Base-by-base conservation (phyloP, 140 eudicot genomes). In the Bidens hawaiensis region DNA sequence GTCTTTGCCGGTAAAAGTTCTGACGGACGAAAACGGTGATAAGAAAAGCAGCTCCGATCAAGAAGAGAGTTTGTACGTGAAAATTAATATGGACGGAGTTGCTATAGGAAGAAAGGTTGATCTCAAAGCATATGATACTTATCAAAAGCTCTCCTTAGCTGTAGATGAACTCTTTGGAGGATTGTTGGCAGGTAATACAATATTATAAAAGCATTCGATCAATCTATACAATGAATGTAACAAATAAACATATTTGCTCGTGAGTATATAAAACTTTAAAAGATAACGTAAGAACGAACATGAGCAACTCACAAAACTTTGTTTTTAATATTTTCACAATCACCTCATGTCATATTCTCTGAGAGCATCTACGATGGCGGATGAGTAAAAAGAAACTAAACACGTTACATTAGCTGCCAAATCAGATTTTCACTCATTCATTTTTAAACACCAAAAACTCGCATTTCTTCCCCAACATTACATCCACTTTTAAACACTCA, bases 21-120 rank as follows among this genome's bases (percentile, higher is more conserved):
- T 30, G 4, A 25, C 27, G 8, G 57, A 42, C 28, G 62, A 26
- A 24, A 46, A 24, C n/a, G 72, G 64, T 11, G 71, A 36, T 21
- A 70, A 77, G 65, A 65, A 73, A 25, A 46, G 6, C 42, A 6
- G 34, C 7, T 75, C 70, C 9, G 72, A 64, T 51, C 11, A 55
- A 13, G 75, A 71, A 5, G 57, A 75, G 7, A 76, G 81, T 78
- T 76, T 72, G 51, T 85, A 75, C 68, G 89, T 85, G 60, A 85
- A 85, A 75, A 79, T 85, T 42, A 82, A 85, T 33, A 85, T 85
- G 94, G 94, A 85, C 63, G 89, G 94, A 46, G 82, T 85, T n/a
- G 83, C 83, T 10, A 85, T 85, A 0, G 94, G 94, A 41, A 79
- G 94, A 74, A 85, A 85, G 73, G 75, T 85, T 47, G 94, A 85